Base-by-base conservation (phyloP, 192 early-diverging fungal genomes). In the Lobulomyces angularis region DNA sequence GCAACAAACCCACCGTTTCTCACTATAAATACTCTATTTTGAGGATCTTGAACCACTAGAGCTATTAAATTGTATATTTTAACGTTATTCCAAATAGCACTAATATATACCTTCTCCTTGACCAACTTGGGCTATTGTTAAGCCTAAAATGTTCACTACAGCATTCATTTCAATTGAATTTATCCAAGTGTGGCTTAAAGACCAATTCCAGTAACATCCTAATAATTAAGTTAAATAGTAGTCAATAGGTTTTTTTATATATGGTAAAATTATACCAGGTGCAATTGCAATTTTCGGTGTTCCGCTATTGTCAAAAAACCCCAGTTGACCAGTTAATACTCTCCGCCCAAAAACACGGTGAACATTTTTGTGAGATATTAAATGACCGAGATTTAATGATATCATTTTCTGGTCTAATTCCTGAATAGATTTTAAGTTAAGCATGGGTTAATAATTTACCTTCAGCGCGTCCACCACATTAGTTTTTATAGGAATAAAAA, bases 1-100 rank as follows among this genome's bases (percentile, higher is more conserved):
- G 62, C 56, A 3, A 52, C 62, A 46, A 68, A 68, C 8, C 65
- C 65, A 28, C 54, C 51, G 35, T 68, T 68, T 5, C 62, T 40
- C 12, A 68, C 55, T 17, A 67, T 45, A 40, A 68, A 68, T 11
- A 65, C 50, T 29, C 44, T 18, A 35, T 38, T 27, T 2, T 24
- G 12, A 18, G 36, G 27, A 2, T 24, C 20, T 23, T 12, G 41
- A 2, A 35, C 14, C 9, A 43, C 41, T 3, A 12, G 37, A 8
- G 36, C 36, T 22, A 20, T 35, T 35, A 23, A 18, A 24, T 12
- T 38, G 41, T 9, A 18, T 35, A 2, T 12, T 32, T 12, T 16
- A 32, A 32, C 27, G 59, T 68, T 68, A n/a, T 55, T 28, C 20
- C 62, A 62, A 26, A 62, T 59, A 45, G 52, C 39, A 8, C 64